A percentile compares a stretch with the other conserved stretches of the same genome.
Conservation (phyloP, 208 protist species). For the Trypanosoma scelopori region DNA sequence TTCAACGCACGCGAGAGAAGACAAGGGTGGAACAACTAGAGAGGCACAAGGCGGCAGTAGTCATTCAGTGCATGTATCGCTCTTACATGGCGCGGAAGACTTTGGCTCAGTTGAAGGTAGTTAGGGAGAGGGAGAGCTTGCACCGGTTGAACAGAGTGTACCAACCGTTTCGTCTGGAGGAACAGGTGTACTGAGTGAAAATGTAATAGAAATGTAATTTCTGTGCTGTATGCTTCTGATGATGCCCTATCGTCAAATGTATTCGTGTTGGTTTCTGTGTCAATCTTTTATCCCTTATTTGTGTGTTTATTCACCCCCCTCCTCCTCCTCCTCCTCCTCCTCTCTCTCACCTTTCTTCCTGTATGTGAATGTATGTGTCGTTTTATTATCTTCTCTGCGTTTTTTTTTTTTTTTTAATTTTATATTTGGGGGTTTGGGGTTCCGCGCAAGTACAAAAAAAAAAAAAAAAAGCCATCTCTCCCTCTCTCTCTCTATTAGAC, state of each 20-base stretch:
- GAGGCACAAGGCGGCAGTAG: constrained; percentile 13
- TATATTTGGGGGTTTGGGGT: constrained; percentile 1
- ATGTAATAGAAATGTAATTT: constrained; percentile 11
- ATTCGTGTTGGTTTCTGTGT: constrained; percentile 1
- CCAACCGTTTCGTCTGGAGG: constrained; percentile 25
- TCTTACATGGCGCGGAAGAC: constrained; percentile 12
- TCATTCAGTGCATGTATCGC: constrained; percentile 35
- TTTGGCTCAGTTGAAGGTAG: not conserved
- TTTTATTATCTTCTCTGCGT: too few relatives aligned
- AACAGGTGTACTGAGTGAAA: constrained; percentile 29
- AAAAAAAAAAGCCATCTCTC: too few relatives aligned
- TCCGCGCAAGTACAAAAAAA: not conserved
- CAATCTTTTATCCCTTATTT: not conserved
- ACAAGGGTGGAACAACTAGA: not conserved
- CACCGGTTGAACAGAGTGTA: constrained; percentile 20
- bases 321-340: too few relatives aligned
- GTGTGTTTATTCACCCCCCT: not conserved
- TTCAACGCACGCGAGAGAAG: constrained; percentile 5
- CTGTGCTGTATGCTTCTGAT: not conserved
- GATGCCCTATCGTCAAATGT: not conserved
- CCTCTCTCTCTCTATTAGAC: not conserved
- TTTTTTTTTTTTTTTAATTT: constrained; percentile 9
- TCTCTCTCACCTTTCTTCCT: too few relatives aligned
- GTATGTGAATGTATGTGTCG: not conserved
- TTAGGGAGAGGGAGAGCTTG: constrained; percentile 22